Conservation (phyloP, 1,284 basidiomycete species). For the Takashimella koratensis region DNA sequence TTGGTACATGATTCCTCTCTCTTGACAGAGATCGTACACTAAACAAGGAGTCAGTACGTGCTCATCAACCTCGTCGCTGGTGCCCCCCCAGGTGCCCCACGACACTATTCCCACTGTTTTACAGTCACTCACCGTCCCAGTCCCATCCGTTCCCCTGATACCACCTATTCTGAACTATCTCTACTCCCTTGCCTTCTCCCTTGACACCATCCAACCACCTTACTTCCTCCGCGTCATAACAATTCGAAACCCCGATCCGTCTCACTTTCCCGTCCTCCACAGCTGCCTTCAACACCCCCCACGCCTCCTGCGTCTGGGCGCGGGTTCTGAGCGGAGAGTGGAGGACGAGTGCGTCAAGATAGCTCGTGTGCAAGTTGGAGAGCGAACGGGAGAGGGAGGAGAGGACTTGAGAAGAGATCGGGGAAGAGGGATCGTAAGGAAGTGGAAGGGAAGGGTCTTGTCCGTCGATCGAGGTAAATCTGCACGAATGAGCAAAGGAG, state of each 20-base stretch:
- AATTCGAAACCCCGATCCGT: constrained; percentile 70
- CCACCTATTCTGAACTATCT: constrained; percentile 78
- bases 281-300: constrained; percentile 58
- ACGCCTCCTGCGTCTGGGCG: constrained; percentile 60
- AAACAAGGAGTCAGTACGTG: not conserved
- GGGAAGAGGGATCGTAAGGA: constrained; percentile 61
- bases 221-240: constrained; percentile 62
- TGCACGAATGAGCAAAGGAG: too few relatives aligned
- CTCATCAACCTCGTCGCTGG: too few relatives aligned
- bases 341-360: constrained; percentile 69
- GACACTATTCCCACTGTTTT: too few relatives aligned
- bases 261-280: constrained; percentile 62
- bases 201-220: constrained; percentile 48
- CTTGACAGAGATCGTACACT: constrained; percentile 42
- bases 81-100: too few relatives aligned
- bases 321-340: constrained; percentile 66
- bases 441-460: constrained; percentile 66
- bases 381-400: constrained; percentile 64
- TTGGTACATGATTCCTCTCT: constrained; percentile 67
- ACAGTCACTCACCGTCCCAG: constrained; percentile 51
- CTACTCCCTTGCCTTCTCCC: constrained; percentile 53
- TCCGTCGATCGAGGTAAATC: constrained; percentile 66
- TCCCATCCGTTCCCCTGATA: constrained; percentile 75
- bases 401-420: constrained; percentile 60
- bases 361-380: constrained; percentile 62